A percentile compares a stretch with the other conserved stretches of the same genome.
phyloP scores from a whole-genome alignment of 75 land plant species.

The Ceratopteris richardii region DNA sequence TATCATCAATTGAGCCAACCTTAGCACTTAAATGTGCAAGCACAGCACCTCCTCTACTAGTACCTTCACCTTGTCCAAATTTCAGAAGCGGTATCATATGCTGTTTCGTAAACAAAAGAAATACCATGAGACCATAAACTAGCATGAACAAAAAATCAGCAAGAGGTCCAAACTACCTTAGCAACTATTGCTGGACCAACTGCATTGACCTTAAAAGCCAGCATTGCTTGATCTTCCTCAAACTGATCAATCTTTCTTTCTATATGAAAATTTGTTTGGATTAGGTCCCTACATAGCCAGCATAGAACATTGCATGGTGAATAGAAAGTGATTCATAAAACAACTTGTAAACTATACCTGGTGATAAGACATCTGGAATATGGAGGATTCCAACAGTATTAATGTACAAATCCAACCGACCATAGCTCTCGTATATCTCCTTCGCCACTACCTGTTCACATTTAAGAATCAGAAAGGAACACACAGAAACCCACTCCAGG shows the following conservation, averaged over 20 bases:
- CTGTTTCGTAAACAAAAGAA: slow-evolving; percentile 24
- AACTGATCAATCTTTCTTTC: slow-evolving; percentile 2
- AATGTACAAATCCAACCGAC: slow-evolving; percentile 62
- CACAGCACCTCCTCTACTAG: slow-evolving; percentile 55
- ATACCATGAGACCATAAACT: slow-evolving; percentile 3
- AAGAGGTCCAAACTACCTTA: slow-evolving; percentile 43
- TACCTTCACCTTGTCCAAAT: slow-evolving; percentile 58
- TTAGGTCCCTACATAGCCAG: no score
- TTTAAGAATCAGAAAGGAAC: no score
- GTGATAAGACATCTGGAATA: slow-evolving; percentile 59
- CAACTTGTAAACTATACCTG: slow-evolving; percentile 82
- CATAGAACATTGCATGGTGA: no score
- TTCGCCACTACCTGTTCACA: slow-evolving; percentile 80
- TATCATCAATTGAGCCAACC: slow-evolving; percentile 93
- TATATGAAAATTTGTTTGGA: no score
- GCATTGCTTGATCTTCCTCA: slow-evolving; percentile 18
- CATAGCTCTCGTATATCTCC: slow-evolving; percentile 42
- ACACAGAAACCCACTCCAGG: no score
- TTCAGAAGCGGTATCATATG: slow-evolving; percentile 92
- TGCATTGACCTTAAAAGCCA: slow-evolving; percentile 90
- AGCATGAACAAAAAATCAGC: not conserved
- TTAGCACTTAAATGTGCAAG: slow-evolving; percentile 90
- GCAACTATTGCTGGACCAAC: slow-evolving; percentile 81
- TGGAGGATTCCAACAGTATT: slow-evolving; percentile 93
- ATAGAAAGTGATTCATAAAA: no score